Percentiles rank a stretch among this genome's conserved stretches.
These are phyloP conservation scores for Pichia exigua DNA, from an alignment of 805 yeast genomes.

Conservation along the genomic window DNA sequence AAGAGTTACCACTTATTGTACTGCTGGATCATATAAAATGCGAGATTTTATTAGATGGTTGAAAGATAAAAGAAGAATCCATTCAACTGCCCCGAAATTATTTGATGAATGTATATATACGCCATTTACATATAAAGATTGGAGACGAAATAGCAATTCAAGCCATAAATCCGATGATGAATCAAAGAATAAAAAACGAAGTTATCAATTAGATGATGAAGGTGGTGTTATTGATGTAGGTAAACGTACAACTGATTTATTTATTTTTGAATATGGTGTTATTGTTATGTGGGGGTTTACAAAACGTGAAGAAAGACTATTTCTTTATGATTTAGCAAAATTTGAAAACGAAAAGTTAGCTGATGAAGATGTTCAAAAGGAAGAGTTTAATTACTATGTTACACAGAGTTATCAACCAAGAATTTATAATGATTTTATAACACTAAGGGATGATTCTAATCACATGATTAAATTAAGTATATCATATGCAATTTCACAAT, in stretches of 20 bases:
- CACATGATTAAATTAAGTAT: slow-evolving; percentile 89
- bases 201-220: slow-evolving; percentile 74
- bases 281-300: slow-evolving; percentile 95
- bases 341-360: slow-evolving; percentile 90
- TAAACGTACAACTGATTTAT: slow-evolving; percentile 67
- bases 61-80: slow-evolving; percentile 63
- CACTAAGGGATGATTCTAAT: slow-evolving; percentile 80
- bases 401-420: slow-evolving; percentile 94
- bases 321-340: slow-evolving; percentile 75
- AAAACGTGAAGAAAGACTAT: slow-evolving; percentile 71
- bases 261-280: slow-evolving; percentile 95
- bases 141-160: slow-evolving; percentile 42
- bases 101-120: slow-evolving; percentile 95
- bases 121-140: slow-evolving; percentile 75
- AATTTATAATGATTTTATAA: slow-evolving; percentile 90
- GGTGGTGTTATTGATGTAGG: slow-evolving; percentile 93
- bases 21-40: slow-evolving; percentile 89
- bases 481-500: slow-evolving; percentile 93
- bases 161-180: slow-evolving; percentile 6
- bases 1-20: slow-evolving; percentile 92
- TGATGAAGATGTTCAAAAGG: slow-evolving; percentile 85
- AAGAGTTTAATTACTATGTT: slow-evolving; percentile 90
- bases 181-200: slow-evolving; percentile 15
- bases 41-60: slow-evolving; percentile 80
- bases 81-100: slow-evolving; percentile 74